phyloP scores from a whole-genome alignment of 169 alveolate genomes.

The Plasmodium gonderi region DNA sequence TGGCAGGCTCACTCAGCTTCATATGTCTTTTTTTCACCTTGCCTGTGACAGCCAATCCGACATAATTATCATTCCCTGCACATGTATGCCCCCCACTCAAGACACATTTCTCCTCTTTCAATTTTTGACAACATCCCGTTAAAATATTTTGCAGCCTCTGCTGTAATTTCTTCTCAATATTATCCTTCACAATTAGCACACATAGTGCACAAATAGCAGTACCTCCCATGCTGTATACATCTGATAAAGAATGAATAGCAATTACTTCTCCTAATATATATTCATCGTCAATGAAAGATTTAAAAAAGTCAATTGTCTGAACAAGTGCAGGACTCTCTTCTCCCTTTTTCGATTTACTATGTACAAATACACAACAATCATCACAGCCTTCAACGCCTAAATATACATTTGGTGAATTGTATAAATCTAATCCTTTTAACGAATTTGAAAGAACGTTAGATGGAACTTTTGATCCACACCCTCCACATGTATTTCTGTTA shows the following conservation, averaged over 20 bases:
- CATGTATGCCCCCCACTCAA: conserved; percentile 77
- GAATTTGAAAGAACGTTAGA: conserved; percentile 70
- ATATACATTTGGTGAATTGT: conserved; percentile 63
- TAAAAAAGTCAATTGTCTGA: conserved; percentile 71
- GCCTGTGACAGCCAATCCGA: conserved; percentile 75
- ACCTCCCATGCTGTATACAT: conserved; percentile 76
- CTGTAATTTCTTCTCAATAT: conserved; percentile 66
- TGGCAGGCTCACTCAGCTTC: background rate
- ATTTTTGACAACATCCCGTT: conserved; percentile 70
- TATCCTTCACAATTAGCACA: conserved; percentile 71
- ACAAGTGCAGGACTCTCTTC: conserved; percentile 72
- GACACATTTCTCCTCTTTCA: conserved; percentile 72
- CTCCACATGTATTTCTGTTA: conserved; percentile 75
- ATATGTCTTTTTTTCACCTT: conserved; percentile 35
- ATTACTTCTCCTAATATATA: conserved; percentile 70
- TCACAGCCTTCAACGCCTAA: conserved; percentile 73
- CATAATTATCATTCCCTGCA: conserved; percentile 75
- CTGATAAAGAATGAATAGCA: conserved; percentile 72
- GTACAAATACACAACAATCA: conserved; percentile 75
- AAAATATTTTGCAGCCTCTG: conserved; percentile 70
- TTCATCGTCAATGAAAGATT: conserved; percentile 75
- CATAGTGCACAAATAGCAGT: conserved; percentile 70
- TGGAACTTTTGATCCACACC: conserved; percentile 75
- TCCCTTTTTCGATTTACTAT: conserved; percentile 53
- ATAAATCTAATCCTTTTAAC: conserved; percentile 34